phyloP scores from a whole-genome alignment of 805 yeast species.

The Candida hungchunana region DNA sequence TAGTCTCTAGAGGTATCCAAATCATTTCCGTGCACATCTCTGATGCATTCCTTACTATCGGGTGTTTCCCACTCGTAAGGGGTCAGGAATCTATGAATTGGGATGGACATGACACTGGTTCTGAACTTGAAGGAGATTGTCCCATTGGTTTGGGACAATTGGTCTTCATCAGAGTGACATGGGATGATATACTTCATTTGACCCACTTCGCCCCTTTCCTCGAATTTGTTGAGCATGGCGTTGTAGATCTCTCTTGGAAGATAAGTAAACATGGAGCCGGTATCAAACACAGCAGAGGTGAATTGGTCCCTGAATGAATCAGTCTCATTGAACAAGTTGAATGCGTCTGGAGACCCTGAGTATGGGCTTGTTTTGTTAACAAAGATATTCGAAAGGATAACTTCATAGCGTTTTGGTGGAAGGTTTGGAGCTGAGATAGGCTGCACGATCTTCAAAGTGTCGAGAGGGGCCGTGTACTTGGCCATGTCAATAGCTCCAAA shows the following conservation, averaged over 20 bases:
- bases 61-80: slow-evolving; percentile 2
- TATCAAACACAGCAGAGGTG: slow-evolving; percentile 19
- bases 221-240: not conserved
- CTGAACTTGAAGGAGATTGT: slow-evolving; percentile 12
- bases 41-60: not conserved
- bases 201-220: not conserved
- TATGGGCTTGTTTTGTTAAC: slow-evolving; percentile 1
- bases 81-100: slow-evolving; percentile 5
- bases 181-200: not conserved
- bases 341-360: not conserved
- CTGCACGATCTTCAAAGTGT: slow-evolving; percentile 30
- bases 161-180: not conserved
- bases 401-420: slow-evolving; percentile 14
- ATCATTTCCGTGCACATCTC: not conserved
- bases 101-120: slow-evolving; percentile 3
- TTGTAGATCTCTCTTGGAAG: slow-evolving; percentile 17
- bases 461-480: slow-evolving; percentile 33
- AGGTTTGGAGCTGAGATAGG: not conserved
- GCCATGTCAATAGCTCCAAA: slow-evolving; percentile 40
- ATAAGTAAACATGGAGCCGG: slow-evolving; percentile 20
- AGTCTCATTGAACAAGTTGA: slow-evolving; percentile 8
- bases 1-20: slow-evolving; percentile 6
- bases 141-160: not conserved
- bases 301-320: slow-evolving; percentile 4
- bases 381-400: slow-evolving; percentile 12